Conservation (phyloP, 2,329 filamentous ascomycete genomes). For the Curvularia sp. region DNA sequence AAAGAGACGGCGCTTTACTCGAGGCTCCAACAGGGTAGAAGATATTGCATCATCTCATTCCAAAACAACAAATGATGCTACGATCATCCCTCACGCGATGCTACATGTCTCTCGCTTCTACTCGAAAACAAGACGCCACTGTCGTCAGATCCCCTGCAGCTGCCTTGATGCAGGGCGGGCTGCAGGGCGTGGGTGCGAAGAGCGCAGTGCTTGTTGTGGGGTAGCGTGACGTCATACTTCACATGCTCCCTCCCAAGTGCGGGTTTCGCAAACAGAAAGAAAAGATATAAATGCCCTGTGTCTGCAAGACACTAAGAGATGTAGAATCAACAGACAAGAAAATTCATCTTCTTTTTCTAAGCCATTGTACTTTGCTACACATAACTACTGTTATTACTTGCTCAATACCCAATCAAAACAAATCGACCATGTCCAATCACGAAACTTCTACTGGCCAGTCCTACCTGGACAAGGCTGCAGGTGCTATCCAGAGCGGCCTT, state of each 20-base stretch:
- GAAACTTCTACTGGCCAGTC: constrained; percentile 80
- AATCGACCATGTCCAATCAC: constrained; percentile 55
- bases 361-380: not conserved
- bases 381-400: not conserved
- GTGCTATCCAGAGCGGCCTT: constrained; percentile 73
- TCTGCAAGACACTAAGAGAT: not conserved
- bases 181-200: constrained; percentile 6
- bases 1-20: not conserved
- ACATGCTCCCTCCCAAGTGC: constrained; percentile 14
- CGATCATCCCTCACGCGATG: not conserved
- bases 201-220: constrained; percentile 15
- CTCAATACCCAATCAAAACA: not conserved
- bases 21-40: not conserved
- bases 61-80: not conserved
- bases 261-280: not conserved
- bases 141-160: constrained; percentile 15
- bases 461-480: constrained; percentile 68
- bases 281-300: constrained; percentile 12
- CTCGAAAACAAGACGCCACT: constrained; percentile 5
- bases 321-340: not conserved
- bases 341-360: not conserved
- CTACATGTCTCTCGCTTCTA: not conserved
- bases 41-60: not conserved
- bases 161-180: constrained; percentile 10
- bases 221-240: constrained; percentile 22